These are phyloP conservation scores for Ganoderma resinaceum DNA, from an alignment of 1,284 basidiomycete genomes.

Conservation along the genomic window DNA sequence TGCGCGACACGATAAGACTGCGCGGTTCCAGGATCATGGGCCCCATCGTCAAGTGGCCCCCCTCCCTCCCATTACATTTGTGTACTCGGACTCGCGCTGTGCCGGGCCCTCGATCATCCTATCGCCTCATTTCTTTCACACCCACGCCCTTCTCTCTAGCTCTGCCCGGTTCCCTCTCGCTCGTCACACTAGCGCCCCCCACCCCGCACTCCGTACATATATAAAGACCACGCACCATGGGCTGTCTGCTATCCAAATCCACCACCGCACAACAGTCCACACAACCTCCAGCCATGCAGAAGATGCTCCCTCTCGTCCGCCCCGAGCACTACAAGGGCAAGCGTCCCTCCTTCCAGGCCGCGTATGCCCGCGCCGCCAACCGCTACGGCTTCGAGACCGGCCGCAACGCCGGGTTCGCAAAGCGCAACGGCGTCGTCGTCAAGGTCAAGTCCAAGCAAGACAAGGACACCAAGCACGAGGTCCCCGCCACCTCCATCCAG, in stretches of 20 bases:
- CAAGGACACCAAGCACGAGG: conserved; percentile 41
- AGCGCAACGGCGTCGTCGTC: conserved; percentile 40
- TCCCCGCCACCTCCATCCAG: conserved; percentile 45
- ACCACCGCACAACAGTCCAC: conserved; percentile 14
- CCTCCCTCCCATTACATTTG: background rate
- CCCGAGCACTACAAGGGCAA: conserved; percentile 35
- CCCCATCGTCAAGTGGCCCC: background rate
- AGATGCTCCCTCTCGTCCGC: conserved; percentile 36
- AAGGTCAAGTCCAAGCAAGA: conserved; percentile 37
- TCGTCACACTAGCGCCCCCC: background rate
- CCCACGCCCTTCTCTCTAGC: background rate
- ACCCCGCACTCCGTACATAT: conserved; percentile 4
- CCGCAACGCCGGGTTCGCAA: conserved; percentile 40
- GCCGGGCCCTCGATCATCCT: conserved; percentile 1
- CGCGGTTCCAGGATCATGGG: background rate
- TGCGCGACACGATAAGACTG: conserved; percentile 12
- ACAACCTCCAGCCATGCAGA: conserved; percentile 14
- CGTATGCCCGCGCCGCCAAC: conserved; percentile 43
- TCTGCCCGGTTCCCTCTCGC: background rate
- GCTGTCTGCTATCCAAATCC: conserved; percentile 27
- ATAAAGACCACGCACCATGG: conserved; percentile 19
- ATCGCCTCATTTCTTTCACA: background rate
- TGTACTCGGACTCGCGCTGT: background rate
- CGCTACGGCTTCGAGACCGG: conserved; percentile 42
- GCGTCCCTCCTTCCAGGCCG: conserved; percentile 41